Percentiles rank a stretch among this genome's conserved stretches.
Evolutionary conservation across 2,329 filamentous ascomycete genomes (phyloP).

Genomic region (Beauveria sp.): DNA sequence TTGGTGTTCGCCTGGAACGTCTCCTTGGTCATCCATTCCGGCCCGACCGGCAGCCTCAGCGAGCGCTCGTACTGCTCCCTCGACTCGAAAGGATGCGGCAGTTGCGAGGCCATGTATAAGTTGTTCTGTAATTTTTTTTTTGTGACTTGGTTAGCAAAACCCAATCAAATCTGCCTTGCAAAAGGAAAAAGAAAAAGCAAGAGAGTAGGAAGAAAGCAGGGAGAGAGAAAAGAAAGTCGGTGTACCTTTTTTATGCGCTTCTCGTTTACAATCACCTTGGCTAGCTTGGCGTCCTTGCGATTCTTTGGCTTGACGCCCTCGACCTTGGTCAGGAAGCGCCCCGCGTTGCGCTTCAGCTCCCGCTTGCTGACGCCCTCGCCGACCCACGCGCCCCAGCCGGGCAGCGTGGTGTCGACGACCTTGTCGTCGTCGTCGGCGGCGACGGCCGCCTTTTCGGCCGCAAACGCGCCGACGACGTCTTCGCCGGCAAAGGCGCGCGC

Average conservation of each 20-base stretch:
- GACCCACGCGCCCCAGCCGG: slow-evolving; percentile 90
- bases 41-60: slow-evolving; percentile 77
- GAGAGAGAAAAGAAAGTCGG: neutral
- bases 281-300: slow-evolving; percentile 74
- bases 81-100: slow-evolving; percentile 88
- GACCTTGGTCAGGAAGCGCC: slow-evolving; percentile 55
- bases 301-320: slow-evolving; percentile 69
- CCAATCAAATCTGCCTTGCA: neutral
- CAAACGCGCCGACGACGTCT: slow-evolving; percentile 75
- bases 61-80: slow-evolving; percentile 84
- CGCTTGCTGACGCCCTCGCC: slow-evolving; percentile 72
- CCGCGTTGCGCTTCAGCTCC: slow-evolving; percentile 56
- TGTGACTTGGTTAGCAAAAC: slow-evolving; percentile 12
- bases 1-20: slow-evolving; percentile 85
- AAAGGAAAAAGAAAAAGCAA: neutral
- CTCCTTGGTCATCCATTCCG: slow-evolving; percentile 95
- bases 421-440: slow-evolving; percentile 75
- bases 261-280: slow-evolving; percentile 86
- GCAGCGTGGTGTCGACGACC: slow-evolving; percentile 73
- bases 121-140: slow-evolving; percentile 50
- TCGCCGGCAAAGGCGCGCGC: slow-evolving; percentile 83
- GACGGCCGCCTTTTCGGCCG: slow-evolving; percentile 65
- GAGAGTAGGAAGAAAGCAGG: neutral
- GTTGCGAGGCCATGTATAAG: slow-evolving; percentile 74
- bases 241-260: slow-evolving; percentile 76